Conservation (phyloP, 1,139 yeast species). For the Yarrowia galli region DNA sequence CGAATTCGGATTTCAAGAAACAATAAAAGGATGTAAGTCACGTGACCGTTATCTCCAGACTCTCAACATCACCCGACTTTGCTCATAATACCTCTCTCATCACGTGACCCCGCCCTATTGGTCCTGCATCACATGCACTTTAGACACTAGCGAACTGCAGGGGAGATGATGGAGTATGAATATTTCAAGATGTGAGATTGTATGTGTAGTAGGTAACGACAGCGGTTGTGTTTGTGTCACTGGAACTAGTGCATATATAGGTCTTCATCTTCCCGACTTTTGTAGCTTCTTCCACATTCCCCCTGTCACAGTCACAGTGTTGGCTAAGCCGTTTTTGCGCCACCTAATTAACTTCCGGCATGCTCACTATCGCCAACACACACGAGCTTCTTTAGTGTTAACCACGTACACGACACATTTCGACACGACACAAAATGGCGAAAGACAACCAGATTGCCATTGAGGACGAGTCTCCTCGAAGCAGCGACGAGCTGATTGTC, state of each 20-base stretch:
- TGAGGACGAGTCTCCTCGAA: conserved; percentile 33
- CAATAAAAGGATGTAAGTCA: background rate
- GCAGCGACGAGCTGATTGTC: conserved; percentile 29
- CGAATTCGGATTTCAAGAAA: too few species aligned
- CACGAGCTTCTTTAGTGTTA: background rate
- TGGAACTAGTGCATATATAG: background rate
- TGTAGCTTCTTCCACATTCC: background rate
- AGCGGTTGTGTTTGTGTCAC: background rate
- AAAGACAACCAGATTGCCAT: conserved; percentile 17
- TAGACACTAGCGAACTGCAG: conserved; percentile 28
- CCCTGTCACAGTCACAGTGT: too few species aligned
- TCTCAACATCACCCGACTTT: too few species aligned
- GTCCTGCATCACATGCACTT: conserved; percentile 8
- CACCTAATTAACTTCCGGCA: conserved; percentile 4
- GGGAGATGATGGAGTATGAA: background rate
- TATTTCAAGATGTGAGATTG: too few species aligned
- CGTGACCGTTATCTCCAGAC: background rate
- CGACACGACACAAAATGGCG: conserved; percentile 3
- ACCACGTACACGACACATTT: background rate
- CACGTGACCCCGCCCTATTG: background rate
- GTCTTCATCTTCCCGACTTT: too few species aligned
- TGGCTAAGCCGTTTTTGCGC: background rate
- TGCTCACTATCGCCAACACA: background rate
- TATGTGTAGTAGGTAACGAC: background rate
- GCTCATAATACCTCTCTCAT: too few species aligned